phyloP scores from a whole-genome alignment of 2,329 filamentous ascomycete species.

The Ramularia collo-cygni region DNA sequence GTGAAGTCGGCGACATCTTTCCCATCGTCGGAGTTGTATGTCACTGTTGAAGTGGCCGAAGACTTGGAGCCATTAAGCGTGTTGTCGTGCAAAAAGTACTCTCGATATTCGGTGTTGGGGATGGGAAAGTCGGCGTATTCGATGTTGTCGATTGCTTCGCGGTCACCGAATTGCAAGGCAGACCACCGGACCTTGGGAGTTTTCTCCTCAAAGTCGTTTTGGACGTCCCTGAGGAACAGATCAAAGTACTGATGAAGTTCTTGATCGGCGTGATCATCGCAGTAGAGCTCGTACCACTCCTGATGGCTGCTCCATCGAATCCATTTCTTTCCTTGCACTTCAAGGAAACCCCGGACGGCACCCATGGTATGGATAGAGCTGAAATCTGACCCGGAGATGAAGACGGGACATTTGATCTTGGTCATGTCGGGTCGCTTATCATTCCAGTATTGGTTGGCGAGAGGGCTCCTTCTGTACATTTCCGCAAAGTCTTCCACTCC shows the following conservation, averaged over 20 bases:
- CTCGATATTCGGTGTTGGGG: conserved; percentile 12
- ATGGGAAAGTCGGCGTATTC: conserved; percentile 25
- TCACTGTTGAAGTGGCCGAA: neutral
- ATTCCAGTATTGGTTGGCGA: conserved; percentile 21
- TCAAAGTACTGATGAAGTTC: conserved; percentile 43
- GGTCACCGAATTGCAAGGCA: conserved; percentile 32
- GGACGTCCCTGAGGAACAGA: conserved; percentile 36
- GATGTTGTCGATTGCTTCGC: conserved; percentile 26
- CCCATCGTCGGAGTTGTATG: conserved; percentile 18
- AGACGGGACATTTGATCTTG: conserved; percentile 22
- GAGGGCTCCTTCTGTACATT: conserved; percentile 15
- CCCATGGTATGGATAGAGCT: conserved; percentile 21
- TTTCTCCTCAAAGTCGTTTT: conserved; percentile 44
- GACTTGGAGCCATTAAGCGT: conserved; percentile 4
- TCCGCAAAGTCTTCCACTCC: conserved; percentile 19
- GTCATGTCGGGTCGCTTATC: conserved; percentile 22
- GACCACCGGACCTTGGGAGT: conserved; percentile 41
- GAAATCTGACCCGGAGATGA: conserved; percentile 20
- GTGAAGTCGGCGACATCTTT: conserved; percentile 27
- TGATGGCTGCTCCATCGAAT: conserved; percentile 36
- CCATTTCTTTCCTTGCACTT: conserved; percentile 40
- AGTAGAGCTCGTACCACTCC: conserved; percentile 43
- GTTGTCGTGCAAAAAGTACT: conserved; percentile 10
- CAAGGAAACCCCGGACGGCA: conserved; percentile 31
- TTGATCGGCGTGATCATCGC: conserved; percentile 26